Conservation (phyloP, 2,329 filamentous ascomycete species). For the Colletotrichum incanum region DNA sequence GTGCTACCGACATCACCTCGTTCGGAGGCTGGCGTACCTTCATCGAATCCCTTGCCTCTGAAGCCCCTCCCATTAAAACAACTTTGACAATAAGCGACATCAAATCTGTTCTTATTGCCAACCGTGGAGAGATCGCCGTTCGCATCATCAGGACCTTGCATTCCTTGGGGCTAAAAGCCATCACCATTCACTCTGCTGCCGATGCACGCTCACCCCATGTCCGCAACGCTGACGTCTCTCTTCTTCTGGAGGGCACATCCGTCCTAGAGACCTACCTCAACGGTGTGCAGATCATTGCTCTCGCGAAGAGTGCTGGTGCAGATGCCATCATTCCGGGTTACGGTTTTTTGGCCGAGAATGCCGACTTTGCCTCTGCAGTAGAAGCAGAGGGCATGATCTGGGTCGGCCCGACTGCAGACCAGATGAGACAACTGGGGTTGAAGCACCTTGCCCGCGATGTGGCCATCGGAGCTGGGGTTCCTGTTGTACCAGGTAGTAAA, state of each 20-base stretch:
- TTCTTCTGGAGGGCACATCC: conserved; percentile 71
- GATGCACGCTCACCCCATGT: conserved; percentile 80
- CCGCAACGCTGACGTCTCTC: conserved; percentile 75
- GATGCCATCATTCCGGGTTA: conserved; percentile 78
- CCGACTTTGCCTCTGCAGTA: conserved; percentile 71
- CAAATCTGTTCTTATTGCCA: conserved; percentile 74
- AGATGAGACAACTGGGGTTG: conserved; percentile 56
- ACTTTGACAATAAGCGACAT: conserved; percentile 32
- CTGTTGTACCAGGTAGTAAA: conserved; percentile 54
- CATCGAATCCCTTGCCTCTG: conserved; percentile 25
- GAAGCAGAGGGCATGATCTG: conserved; percentile 70
- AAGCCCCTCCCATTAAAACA: neutral
- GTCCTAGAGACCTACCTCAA: conserved; percentile 73
- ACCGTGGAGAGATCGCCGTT: conserved; percentile 82
- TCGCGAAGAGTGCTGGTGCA: conserved; percentile 64
- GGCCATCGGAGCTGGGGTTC: conserved; percentile 50
- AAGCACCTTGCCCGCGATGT: conserved; percentile 57
- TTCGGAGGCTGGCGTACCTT: conserved; percentile 54
- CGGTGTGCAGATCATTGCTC: conserved; percentile 70
- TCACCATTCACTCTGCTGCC: conserved; percentile 76
- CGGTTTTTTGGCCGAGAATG: conserved; percentile 77
- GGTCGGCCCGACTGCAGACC: conserved; percentile 69
- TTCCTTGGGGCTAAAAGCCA: conserved; percentile 77
- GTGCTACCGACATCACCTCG: conserved; percentile 51
- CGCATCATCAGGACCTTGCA: conserved; percentile 79